Conservation (phyloP, 768 basidiomycete genomes). For the Mycena alexandri region DNA sequence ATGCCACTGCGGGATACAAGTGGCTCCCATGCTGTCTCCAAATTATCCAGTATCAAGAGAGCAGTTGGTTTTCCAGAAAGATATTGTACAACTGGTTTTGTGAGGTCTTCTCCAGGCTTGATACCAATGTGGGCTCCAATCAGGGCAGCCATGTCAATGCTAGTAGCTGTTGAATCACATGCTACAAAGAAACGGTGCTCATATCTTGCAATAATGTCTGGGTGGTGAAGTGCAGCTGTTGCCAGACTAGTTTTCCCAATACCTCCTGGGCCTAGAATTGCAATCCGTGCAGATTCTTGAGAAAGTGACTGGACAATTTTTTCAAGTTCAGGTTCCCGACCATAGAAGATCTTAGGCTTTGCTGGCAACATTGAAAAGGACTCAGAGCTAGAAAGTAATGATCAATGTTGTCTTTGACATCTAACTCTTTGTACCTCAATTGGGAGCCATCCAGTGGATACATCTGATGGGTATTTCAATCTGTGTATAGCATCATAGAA, state of each 20-base stretch:
- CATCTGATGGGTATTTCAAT: background rate
- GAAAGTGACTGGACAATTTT: background rate
- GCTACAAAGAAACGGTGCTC: background rate
- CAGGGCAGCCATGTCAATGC: background rate
- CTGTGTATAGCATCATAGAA: background rate
- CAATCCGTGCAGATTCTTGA: background rate
- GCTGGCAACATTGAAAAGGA: conserved; percentile 1
- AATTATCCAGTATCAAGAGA: background rate
- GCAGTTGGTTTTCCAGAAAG: background rate
- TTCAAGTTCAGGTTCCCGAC: background rate
- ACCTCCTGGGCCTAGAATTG: background rate
- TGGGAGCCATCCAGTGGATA: too few relatives aligned
- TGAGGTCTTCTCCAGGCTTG: conserved; percentile 2
- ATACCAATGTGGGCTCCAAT: background rate
- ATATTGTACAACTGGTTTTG: background rate
- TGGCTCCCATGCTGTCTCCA: background rate
- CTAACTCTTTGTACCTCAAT: too few relatives aligned
- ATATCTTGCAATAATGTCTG: background rate
- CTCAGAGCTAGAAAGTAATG: background rate
- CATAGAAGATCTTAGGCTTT: background rate
- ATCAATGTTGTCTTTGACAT: background rate
- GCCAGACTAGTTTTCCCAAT: background rate
- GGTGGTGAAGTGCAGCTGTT: background rate
- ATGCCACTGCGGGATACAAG: background rate
- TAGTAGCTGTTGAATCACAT: background rate